Evolutionary conservation across 1,284 basidiomycete species (phyloP), one percentile per base, ranked within the genome.

Genomic region (Cutaneotrichosporon curvatum): DNA sequence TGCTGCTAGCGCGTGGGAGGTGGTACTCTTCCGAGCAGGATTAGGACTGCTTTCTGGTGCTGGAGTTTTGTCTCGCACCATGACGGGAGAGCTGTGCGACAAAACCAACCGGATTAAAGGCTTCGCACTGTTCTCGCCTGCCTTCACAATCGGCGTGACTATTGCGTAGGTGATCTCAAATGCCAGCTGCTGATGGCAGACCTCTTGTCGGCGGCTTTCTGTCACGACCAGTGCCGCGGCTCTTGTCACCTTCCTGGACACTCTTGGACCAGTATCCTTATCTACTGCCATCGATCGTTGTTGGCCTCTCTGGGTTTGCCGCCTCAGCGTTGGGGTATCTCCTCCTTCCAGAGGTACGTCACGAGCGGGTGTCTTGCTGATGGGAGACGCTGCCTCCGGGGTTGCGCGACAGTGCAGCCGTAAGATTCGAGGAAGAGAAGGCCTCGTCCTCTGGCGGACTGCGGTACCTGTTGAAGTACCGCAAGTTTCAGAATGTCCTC

Each of bases 71-170:
- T 60, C 61, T 2, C 41, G 65, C 19, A 68, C 63, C 4, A 68
- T 68, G 62, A 38, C 59, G 4, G 61, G 61, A 10, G 64, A 68
- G 47, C 35, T 68, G 40, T 68, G 63, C 37, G 63, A 68, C 43
- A 60, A 58, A 48, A 53, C 57, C 7, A 65, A 68, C 47, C 43
- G 62, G 5, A 52, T 66, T 15, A 48, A 64, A 50, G 62, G 63
- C 5, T 68, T 66, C 36, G 61, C 65, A 0, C 25, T 65, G 14
- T 68, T 68, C 47, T 60, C 61, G 0, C 65, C 65, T 4, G 41
- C 65, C 4, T 40, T 68, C 7, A 59, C 58, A 0, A 40, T 63
- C 2, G 65, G 65, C 10, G 55, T 65, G 20, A 65, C 63, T 14
- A 22, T 62, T 1, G 65, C 58, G 60, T 63, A 36, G 47, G 62